These are phyloP conservation scores for Tetracentron sinense DNA, from an alignment of 164 flowering plant genomes.

Conservation along the genomic window DNA sequence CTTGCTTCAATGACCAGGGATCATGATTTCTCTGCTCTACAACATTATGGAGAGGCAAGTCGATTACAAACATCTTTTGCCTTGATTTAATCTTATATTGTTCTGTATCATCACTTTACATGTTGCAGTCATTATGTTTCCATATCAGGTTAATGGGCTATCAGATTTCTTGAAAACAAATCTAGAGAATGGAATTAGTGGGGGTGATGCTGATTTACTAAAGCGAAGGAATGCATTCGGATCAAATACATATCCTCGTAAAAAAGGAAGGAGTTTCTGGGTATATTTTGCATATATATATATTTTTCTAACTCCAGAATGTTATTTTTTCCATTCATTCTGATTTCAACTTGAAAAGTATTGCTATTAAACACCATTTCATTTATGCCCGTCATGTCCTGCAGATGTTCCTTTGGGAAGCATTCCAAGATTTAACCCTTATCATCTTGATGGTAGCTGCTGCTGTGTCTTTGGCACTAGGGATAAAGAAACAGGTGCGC, in stretches of 20 bases:
- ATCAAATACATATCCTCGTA: constrained; percentile 83
- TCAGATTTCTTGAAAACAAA: constrained; percentile 57
- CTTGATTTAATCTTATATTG: not conserved
- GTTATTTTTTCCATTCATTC: not conserved
- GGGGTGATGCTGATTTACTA: constrained; percentile 61
- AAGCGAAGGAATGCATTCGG: constrained; percentile 71
- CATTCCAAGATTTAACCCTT: constrained; percentile 89
- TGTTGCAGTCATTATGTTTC: not conserved
- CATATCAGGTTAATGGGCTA: constrained; percentile 59
- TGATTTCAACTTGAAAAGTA: not conserved
- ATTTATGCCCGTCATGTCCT: not conserved
- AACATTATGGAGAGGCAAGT: constrained; percentile 77
- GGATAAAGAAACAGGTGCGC: constrained; percentile 92
- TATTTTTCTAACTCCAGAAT: not conserved
- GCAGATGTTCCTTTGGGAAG: constrained; percentile 91
- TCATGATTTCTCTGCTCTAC: constrained; percentile 43
- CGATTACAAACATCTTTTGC: constrained; percentile 1
- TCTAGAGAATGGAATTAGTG: constrained; percentile 68
- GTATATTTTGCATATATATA: constrained; percentile 34
- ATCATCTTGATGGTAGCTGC: constrained; percentile 96
- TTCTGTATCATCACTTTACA: not conserved
- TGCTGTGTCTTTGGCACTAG: constrained; percentile 77
- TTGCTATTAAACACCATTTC: not conserved
- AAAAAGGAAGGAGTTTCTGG: constrained; percentile 81
- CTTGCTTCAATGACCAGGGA: constrained; percentile 67